Evolutionary conservation across 371 early-diverging fungal genomes (phyloP), one percentile per base, ranked within the genome.

Genomic region (Synchytrium microbalum): DNA sequence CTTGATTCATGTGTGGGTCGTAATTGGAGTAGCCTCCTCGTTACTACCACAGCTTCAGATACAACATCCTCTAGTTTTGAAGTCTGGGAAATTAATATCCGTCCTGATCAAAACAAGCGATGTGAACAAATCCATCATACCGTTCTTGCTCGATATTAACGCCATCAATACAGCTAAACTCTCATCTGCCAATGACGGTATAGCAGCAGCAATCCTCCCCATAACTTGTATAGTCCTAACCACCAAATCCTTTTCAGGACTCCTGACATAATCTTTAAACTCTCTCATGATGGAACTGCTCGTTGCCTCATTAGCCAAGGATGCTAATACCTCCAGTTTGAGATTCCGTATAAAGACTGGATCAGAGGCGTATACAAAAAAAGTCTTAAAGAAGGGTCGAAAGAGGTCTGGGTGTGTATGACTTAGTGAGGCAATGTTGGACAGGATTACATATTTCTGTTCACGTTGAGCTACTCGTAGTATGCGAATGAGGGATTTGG

Each of bases 271-370:
- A 71, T 87, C 88, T 82, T 89, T 68, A 53, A 75, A 61, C 60
- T 77, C 79, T 28, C 61, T 19, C 57, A 80, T 33, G 65, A 75
- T 61, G 67, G 78, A 77, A 26, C 74, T 75, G 24, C 83, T 82
- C 72, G 86, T 88, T 51, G 69, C 67, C 63, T 84, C 84, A 1
- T 75, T 78, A 1, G 82, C 89, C 25, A 92, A 75, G 27, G 79
- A 69, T 3, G 86, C 87, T 67, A 95, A 64, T 26, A 95, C 91
- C 28, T 91, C 88, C 58, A 96, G 74, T 71, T 96, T 94, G 57
- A 88, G 72, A 61, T 88, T 82, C 33, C 91, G 85, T 58, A 92
- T 83, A 69, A 85, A 86, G 10, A 78, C 78, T 19, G 90, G 83
- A 61, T 96, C 96, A 2, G 84, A 79, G 0, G 88, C 82, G 46